Percentiles rank a stretch among this genome's conserved stretches.
Evolutionary conservation across 2,329 filamentous ascomycete species (phyloP).

Genomic region (Sclerotinia trifoliorum): DNA sequence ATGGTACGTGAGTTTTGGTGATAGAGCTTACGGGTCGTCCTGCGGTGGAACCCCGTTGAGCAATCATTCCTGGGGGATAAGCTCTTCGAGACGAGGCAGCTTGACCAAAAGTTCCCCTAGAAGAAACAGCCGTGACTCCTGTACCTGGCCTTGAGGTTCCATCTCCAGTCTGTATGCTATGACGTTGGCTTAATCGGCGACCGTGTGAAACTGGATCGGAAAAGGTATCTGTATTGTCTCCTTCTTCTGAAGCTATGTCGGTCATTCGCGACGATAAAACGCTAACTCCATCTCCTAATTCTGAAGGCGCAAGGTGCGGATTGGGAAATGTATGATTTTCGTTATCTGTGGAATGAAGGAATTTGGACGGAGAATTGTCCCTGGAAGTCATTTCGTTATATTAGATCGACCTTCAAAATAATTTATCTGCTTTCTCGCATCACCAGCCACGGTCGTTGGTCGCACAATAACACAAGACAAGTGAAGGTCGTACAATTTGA

Average conservation of each 20-base stretch:
- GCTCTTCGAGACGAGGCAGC: conserved; percentile 55
- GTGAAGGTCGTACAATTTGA: conserved; percentile 3
- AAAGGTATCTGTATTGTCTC: conserved; percentile 42
- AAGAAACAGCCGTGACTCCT: conserved; percentile 45
- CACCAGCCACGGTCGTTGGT: neutral
- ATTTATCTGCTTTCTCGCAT: neutral
- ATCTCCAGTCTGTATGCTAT: conserved; percentile 43
- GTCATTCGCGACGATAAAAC: conserved; percentile 56
- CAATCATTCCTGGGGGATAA: conserved; percentile 21
- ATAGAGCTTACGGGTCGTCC: conserved; percentile 64
- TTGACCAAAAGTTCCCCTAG: conserved; percentile 51
- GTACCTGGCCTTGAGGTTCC: conserved; percentile 53
- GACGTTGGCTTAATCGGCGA: conserved; percentile 40
- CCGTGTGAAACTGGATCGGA: conserved; percentile 38
- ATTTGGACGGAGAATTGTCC: conserved; percentile 27
- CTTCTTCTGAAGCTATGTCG: conserved; percentile 53
- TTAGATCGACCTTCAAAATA: neutral
- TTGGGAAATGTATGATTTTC: conserved; percentile 29
- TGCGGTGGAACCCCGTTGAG: conserved; percentile 41
- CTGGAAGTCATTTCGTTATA: conserved; percentile 32
- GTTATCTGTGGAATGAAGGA: conserved; percentile 26
- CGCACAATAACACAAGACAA: neutral
- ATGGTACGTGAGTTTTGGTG: conserved; percentile 85
- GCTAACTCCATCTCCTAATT: conserved; percentile 45
- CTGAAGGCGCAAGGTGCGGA: conserved; percentile 31